Conservation (phyloP, 768 basidiomycete genomes). For the Serpula lacrymans region DNA sequence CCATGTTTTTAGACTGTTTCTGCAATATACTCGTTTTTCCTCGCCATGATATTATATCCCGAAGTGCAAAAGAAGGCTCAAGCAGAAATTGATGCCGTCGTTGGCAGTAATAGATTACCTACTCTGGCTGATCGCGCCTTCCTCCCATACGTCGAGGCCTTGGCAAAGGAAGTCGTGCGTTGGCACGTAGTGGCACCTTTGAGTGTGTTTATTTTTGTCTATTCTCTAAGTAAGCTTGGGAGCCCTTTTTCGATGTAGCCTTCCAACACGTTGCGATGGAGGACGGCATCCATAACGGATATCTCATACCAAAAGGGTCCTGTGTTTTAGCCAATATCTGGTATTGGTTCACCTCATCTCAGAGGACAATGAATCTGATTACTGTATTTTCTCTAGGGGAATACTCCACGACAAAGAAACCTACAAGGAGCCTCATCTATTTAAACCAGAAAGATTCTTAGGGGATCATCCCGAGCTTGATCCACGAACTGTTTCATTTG, state of each 20-base stretch:
- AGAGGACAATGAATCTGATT: neutral
- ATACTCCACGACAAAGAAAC: conserved; percentile 25
- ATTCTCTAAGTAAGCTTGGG: conserved; percentile 6
- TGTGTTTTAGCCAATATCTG: conserved; percentile 31
- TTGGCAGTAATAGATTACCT: conserved; percentile 45
- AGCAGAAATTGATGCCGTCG: conserved; percentile 46
- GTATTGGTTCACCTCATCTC: conserved; percentile 14
- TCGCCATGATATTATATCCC: conserved; percentile 54
- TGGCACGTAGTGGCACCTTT: conserved; percentile 39
- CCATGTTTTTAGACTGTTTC: conserved; percentile 41
- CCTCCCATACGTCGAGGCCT: conserved; percentile 38
- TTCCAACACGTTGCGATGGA: conserved; percentile 36
- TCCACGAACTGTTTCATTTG: conserved; percentile 16
- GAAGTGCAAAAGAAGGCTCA: conserved; percentile 47
- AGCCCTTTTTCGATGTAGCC: conserved; percentile 10
- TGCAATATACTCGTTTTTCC: conserved; percentile 45
- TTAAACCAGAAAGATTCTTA: conserved; percentile 28
- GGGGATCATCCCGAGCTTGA: conserved; percentile 15
- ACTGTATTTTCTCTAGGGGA: conserved; percentile 17
- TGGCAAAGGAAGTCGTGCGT: conserved; percentile 33
- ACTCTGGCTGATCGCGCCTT: conserved; percentile 37
- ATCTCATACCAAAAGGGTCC: conserved; percentile 29
- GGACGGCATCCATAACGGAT: conserved; percentile 31
- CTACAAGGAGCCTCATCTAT: conserved; percentile 23
- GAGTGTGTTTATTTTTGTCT: conserved; percentile 16